A percentile compares a stretch with the other conserved stretches of the same genome.
Conservation (phyloP, 2,329 filamentous ascomycete genomes). For the Monosporascus sp. region DNA sequence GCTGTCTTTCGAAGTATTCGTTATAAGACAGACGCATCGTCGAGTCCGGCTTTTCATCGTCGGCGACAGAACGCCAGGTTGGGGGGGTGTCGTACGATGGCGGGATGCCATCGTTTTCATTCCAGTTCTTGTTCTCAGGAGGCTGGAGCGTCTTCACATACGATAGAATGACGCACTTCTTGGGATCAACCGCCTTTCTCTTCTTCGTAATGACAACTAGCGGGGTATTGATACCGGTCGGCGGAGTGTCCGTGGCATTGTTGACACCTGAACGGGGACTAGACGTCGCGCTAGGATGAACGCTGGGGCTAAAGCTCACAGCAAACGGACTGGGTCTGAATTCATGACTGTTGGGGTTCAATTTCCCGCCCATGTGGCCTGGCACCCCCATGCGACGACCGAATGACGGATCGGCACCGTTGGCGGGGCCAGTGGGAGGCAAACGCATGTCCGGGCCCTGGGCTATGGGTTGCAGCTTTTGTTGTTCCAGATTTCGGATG, state of each 20-base stretch:
- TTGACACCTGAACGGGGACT: constrained; percentile 64
- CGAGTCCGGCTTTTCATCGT: constrained; percentile 64
- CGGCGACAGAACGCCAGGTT: constrained; percentile 70
- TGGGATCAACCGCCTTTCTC: constrained; percentile 63
- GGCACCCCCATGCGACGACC: constrained; percentile 48
- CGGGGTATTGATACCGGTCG: constrained; percentile 22
- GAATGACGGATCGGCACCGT: constrained; percentile 46
- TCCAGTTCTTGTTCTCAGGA: constrained; percentile 55
- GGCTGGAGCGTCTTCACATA: constrained; percentile 50
- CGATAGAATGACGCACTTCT: constrained; percentile 55
- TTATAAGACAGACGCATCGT: constrained; percentile 64
- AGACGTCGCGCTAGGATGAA: constrained; percentile 59
- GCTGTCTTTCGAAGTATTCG: constrained; percentile 70
- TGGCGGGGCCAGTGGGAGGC: constrained; percentile 69
- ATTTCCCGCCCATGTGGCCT: constrained; percentile 47
- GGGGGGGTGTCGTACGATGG: constrained; percentile 79
- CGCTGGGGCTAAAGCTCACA: constrained; percentile 70
- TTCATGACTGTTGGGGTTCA: constrained; percentile 65
- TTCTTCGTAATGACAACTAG: constrained; percentile 62
- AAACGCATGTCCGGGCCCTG: constrained; percentile 54
- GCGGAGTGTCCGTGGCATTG: constrained; percentile 32
- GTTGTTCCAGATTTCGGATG: constrained; percentile 47
- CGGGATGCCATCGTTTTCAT: constrained; percentile 75
- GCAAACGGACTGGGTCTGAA: constrained; percentile 84
- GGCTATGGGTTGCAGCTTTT: constrained; percentile 32